Evolutionary conservation across 2,329 filamentous ascomycete genomes (phyloP).

Genomic region (Thielaviopsis populi): DNA sequence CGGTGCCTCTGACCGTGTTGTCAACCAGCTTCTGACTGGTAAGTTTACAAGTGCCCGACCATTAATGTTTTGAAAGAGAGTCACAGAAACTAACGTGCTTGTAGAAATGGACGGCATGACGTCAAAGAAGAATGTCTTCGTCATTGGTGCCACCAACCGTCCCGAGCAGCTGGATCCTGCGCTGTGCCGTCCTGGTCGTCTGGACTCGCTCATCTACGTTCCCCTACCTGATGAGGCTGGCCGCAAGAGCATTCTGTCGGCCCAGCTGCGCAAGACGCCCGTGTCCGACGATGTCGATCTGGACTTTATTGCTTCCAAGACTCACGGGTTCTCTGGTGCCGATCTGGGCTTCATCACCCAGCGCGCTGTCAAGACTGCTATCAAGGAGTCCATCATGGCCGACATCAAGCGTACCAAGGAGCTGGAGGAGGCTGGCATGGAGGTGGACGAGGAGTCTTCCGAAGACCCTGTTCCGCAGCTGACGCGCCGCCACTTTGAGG

Average conservation of each 20-base stretch:
- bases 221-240: constrained; percentile 86
- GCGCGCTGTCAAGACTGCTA: constrained; percentile 96
- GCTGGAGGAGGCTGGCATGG: constrained; percentile 73
- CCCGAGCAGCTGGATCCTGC: constrained; percentile 97
- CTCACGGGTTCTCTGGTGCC: constrained; percentile 97
- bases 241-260: constrained; percentile 78
- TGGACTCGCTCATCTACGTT: constrained; percentile 96
- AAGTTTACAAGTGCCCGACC: constrained; percentile 26
- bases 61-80: constrained; percentile 10
- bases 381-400: constrained; percentile 82
- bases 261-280: constrained; percentile 96
- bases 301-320: constrained; percentile 85
- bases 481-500: constrained; percentile 93
- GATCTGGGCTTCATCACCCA: constrained; percentile 98
- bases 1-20: constrained; percentile 96
- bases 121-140: constrained; percentile 99
- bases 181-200: constrained; percentile 93
- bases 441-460: constrained; percentile 51
- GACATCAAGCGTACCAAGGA: constrained; percentile 87
- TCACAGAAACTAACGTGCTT: constrained; percentile 30
- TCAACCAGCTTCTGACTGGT: constrained; percentile 97
- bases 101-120: constrained; percentile 98
- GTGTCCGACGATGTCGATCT: constrained; percentile 78
- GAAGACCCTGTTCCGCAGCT: constrained; percentile 94
- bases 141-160: constrained; percentile 96